Evolutionary conservation across 257 asterid genomes (phyloP).

Genomic region (Solanum dulcamara): DNA sequence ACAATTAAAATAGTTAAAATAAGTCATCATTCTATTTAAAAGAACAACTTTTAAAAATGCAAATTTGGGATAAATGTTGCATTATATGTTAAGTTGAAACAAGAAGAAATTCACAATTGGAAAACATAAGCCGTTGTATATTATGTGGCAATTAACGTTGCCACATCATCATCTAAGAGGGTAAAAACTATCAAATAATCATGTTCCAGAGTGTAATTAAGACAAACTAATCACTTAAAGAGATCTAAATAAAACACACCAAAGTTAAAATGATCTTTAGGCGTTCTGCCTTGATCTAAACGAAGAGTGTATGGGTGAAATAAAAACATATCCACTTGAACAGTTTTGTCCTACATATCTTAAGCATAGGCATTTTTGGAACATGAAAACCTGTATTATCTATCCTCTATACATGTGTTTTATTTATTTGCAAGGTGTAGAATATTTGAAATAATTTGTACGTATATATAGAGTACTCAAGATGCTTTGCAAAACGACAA

Average conservation of each 20-base stretch:
- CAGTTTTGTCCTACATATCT: background rate
- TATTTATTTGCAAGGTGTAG: background rate
- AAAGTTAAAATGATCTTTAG: background rate
- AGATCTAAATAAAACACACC: background rate
- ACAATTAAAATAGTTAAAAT: too few species aligned
- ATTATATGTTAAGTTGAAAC: background rate
- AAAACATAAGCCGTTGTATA: too few species aligned
- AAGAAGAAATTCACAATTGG: background rate
- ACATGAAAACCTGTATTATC: background rate
- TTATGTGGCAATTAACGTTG: background rate
- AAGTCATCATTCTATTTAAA: background rate
- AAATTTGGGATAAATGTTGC: background rate
- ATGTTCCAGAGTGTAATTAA: too few species aligned
- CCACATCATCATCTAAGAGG: background rate
- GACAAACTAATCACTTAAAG: background rate
- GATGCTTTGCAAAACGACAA: background rate
- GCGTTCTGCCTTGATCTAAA: background rate
- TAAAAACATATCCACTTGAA: background rate
- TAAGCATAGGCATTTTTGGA: background rate
- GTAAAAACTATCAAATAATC: too few species aligned
- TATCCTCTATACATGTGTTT: background rate
- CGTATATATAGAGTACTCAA: background rate
- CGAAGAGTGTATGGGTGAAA: background rate
- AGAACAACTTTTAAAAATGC: background rate
- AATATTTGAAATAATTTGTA: background rate